Conservation (phyloP, 2,329 filamentous ascomycete species). For the Fusarium sp. region DNA sequence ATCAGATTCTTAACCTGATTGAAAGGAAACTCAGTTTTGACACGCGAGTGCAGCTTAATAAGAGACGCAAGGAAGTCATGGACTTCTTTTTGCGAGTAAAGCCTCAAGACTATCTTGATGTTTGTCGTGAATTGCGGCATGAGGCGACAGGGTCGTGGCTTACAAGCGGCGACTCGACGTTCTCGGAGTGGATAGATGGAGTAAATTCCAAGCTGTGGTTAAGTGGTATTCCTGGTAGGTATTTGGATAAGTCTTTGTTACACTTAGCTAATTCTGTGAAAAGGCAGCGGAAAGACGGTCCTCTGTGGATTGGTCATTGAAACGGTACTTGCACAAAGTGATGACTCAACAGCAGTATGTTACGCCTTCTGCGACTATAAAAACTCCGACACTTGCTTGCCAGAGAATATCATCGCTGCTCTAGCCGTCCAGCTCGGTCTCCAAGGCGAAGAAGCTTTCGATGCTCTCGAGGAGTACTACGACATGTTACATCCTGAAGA, state of each 20-base stretch:
- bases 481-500: neutral
- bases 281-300: conserved; percentile 3
- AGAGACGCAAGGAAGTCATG: neutral
- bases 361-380: conserved; percentile 31
- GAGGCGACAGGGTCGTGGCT: conserved; percentile 3
- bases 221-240: neutral
- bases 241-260: no score
- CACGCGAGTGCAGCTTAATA: neutral
- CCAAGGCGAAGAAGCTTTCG: conserved; percentile 13
- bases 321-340: neutral
- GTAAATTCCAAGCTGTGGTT: neutral
- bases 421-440: conserved; percentile 21
- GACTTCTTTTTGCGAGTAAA: neutral
- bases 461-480: conserved; percentile 14
- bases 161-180: neutral
- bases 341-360: neutral
- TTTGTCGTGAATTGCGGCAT: neutral
- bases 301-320: conserved; percentile 8
- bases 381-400: neutral
- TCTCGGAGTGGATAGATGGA: neutral
- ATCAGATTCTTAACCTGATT: neutral
- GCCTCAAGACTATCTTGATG: neutral
- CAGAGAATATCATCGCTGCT: conserved; percentile 18
- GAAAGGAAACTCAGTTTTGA: conserved; percentile 6
- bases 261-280: no score